phyloP scores from a whole-genome alignment of 176 grass and related monocot genomes.

The Oryza brachyantha region DNA sequence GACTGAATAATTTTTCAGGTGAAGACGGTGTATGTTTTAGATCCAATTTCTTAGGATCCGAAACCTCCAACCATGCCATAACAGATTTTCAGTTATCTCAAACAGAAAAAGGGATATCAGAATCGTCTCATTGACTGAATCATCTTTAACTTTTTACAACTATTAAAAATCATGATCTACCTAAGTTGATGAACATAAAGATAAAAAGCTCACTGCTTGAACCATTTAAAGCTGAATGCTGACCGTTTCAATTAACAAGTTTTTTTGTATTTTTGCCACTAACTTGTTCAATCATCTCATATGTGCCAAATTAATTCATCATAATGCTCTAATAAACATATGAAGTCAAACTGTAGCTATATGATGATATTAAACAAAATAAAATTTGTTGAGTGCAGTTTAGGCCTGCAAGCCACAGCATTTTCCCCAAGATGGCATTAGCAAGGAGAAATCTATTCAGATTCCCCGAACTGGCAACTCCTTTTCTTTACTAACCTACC shows the following conservation, averaged over 20 bases:
- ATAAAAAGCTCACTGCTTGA: not conserved
- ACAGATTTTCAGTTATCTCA: not conserved
- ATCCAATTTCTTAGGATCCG: constrained; percentile 23
- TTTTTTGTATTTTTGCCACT: not conserved
- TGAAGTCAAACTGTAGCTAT: not conserved
- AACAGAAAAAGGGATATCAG: not conserved
- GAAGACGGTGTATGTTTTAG: not conserved
- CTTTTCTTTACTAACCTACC: not conserved
- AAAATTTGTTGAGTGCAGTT: not conserved
- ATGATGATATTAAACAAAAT: not conserved
- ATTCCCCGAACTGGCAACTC: constrained; percentile 21
- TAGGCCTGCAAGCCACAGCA: not conserved
- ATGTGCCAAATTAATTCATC: not conserved
- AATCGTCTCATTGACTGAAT: not conserved
- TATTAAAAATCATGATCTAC: not conserved
- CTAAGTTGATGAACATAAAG: not conserved
- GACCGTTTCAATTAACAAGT: not conserved
- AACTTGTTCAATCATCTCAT: not conserved
- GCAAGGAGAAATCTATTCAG: not conserved
- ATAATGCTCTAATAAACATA: not conserved
- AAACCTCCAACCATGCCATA: not conserved
- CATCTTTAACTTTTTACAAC: not conserved
- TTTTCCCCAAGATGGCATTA: constrained; percentile 7
- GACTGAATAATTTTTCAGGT: constrained; percentile 36
- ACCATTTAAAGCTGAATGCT: not conserved